Base-by-base conservation (phyloP, 106 monocot genomes). In the Dioscorea zingiberensis region DNA sequence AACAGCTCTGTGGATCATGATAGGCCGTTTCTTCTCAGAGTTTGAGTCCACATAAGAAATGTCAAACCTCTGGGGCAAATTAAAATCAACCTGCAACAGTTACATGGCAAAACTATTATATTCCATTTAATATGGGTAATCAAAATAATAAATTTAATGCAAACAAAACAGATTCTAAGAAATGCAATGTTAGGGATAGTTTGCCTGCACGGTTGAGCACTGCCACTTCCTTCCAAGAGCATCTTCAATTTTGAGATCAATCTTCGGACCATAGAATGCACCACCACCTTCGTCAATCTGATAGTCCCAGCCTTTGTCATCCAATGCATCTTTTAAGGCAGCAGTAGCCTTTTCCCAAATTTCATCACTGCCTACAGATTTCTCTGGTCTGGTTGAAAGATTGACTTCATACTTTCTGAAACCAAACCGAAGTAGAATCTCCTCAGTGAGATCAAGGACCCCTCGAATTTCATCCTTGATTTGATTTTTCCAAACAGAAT, bases 221-320 rank as follows among this genome's bases (percentile, higher is more conserved):
- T 91, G 95, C 95, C 95, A 95, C 71, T 95, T 95, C 62, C 95
- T 81, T 64, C 87, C 85, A 73, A 95, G 85, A 57, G 95, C 91
- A 79, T 95, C 95, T 76, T 95, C 85, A 72, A 95, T 95, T 80
- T 95, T 95, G 21, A 95, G 76, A 77, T 95, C 95, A 63, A 95
- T 91, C 62, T 95, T 95, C 25, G 95, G 95, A 55, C 95, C 95
- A 78, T 95, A 95, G 71, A 95, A 95, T 38, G 95, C 95, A 76
- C 95, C 95, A 47, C 95, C 95, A 72, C 95, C 95, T 73, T 91
- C 87, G 69, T 95, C 95, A 65, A 91, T 77, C 69, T 95, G 84
- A 76, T 95, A 95, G 13, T 71, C 73, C 95, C 95, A 95, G 27
- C 91, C 88, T 65, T 95, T 91, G 55, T 91, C 95, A 62, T 85